A percentile compares a stretch with the other conserved stretches of the same genome.
Evolutionary conservation across 2,329 filamentous ascomycete genomes (phyloP).

Genomic region (Nothomitra cinnamomea): DNA sequence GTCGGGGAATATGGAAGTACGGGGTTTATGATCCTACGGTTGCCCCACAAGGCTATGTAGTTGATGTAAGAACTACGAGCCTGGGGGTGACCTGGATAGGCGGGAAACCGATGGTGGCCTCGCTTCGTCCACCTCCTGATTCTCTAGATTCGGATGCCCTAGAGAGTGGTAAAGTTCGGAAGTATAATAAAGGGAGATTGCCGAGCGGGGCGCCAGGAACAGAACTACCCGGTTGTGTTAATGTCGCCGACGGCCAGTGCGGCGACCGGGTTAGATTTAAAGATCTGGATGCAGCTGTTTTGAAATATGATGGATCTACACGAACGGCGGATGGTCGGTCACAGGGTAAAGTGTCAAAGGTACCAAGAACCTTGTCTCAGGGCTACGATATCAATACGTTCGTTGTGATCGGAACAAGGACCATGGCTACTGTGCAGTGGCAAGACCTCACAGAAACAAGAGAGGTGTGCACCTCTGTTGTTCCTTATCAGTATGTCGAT

Average conservation of each 20-base stretch:
- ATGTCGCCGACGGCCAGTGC: slow-evolving; percentile 23
- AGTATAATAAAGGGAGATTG: slow-evolving; percentile 24
- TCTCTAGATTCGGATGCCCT: slow-evolving; percentile 23
- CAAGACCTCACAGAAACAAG: slow-evolving; percentile 36
- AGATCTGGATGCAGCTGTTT: slow-evolving; percentile 30
- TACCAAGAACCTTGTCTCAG: slow-evolving; percentile 29
- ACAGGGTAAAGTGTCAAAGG: slow-evolving; percentile 25
- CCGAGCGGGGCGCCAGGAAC: slow-evolving; percentile 12
- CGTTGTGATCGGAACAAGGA: slow-evolving; percentile 30
- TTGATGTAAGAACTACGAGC: slow-evolving; percentile 29
- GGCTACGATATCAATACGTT: slow-evolving; percentile 44
- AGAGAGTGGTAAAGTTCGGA: slow-evolving; percentile 23
- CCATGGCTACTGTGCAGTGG: slow-evolving; percentile 38
- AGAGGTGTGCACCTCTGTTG: slow-evolving; percentile 27
- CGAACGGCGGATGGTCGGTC: slow-evolving; percentile 16
- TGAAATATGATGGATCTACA: slow-evolving; percentile 31
- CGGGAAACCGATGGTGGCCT: slow-evolving; percentile 21
- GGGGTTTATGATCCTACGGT: slow-evolving; percentile 34
- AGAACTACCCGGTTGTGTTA: slow-evolving; percentile 19
- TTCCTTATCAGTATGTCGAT: slow-evolving; percentile 33
- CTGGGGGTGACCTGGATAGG: slow-evolving; percentile 36
- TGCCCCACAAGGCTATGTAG: slow-evolving; percentile 32
- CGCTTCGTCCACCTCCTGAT: slow-evolving; percentile 17
- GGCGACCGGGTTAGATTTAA: slow-evolving; percentile 37
- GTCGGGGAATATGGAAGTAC: slow-evolving; percentile 33